Evolutionary conservation across 1,284 basidiomycete genomes (phyloP).

Genomic region (Fomitopsis schrenkii): DNA sequence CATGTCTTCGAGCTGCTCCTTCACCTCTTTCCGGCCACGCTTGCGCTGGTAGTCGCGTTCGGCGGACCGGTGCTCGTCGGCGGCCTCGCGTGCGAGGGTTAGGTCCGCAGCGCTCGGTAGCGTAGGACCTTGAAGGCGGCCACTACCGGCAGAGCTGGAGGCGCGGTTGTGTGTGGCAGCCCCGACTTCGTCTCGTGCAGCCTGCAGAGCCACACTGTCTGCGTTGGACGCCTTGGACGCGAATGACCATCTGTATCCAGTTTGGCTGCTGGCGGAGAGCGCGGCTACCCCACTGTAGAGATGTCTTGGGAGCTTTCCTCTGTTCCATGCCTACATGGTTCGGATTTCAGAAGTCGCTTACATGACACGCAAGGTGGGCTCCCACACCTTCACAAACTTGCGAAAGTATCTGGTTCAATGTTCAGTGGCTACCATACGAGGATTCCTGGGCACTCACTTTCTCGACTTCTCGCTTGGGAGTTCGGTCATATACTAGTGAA

Average conservation of each 20-base stretch:
- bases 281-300: conserved; percentile 56
- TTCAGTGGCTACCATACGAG: conserved; percentile 25
- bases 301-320: conserved; percentile 56
- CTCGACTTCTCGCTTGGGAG: conserved; percentile 69
- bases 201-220: conserved; percentile 51
- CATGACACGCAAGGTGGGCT: background rate
- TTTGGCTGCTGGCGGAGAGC: conserved; percentile 49
- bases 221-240: conserved; percentile 40
- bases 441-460: conserved; percentile 43
- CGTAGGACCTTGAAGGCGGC: conserved; percentile 58
- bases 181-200: conserved; percentile 55
- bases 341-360: background rate
- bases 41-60: conserved; percentile 57
- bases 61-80: conserved; percentile 41
- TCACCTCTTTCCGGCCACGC: conserved; percentile 59
- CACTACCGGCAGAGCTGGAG: conserved; percentile 21
- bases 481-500: conserved; percentile 69
- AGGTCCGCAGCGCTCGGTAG: conserved; percentile 65
- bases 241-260: conserved; percentile 59
- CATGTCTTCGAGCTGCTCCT: conserved; percentile 66
- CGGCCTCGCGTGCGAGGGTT: conserved; percentile 56
- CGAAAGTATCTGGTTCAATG: conserved; percentile 63
- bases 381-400: conserved; percentile 72
- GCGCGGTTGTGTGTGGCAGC: conserved; percentile 48
- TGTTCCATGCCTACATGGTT: conserved; percentile 66